A percentile compares a stretch with the other conserved stretches of the same genome.
Conservation (phyloP, 75 land plant genomes). For the Ceratopteris richardii region DNA sequence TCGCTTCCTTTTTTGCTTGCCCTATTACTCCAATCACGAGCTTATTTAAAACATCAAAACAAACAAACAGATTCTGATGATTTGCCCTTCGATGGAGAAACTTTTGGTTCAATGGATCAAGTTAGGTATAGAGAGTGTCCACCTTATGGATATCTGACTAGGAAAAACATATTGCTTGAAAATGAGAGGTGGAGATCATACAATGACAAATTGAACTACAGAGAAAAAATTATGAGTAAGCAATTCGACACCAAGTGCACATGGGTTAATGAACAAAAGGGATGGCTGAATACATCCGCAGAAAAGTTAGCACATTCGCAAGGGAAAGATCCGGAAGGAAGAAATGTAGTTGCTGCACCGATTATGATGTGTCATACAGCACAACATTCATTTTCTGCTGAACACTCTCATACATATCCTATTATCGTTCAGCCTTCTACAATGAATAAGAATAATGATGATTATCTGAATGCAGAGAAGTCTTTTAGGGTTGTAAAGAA, state of each 20-base stretch:
- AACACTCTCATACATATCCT: conserved; percentile 68
- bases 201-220: conserved; percentile 70
- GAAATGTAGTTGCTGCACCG: conserved; percentile 56
- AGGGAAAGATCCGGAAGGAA: conserved; percentile 35
- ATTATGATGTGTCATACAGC: conserved; percentile 87
- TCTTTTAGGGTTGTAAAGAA: conserved; percentile 46
- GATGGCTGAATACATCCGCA: conserved; percentile 18
- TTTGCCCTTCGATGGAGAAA: conserved; percentile 54
- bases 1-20: conserved; percentile 79
- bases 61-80: conserved; percentile 69
- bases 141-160: conserved; percentile 55
- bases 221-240: conserved; percentile 76
- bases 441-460: conserved; percentile 77
- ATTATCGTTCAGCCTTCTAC: conserved; percentile 82
- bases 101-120: conserved; percentile 65
- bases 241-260: conserved; percentile 62
- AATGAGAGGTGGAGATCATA: conserved; percentile 53
- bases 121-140: conserved; percentile 80
- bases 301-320: conserved; percentile 12
- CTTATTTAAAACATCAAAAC: conserved; percentile 48
- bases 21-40: conserved; percentile 65
- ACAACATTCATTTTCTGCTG: conserved; percentile 70
- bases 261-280: conserved; percentile 59
- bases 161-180: conserved; percentile 50
- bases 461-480: conserved; percentile 80